Evolutionary conservation across 2,329 filamentous ascomycete species (phyloP).

Genomic region (Apiospora aurea): DNA sequence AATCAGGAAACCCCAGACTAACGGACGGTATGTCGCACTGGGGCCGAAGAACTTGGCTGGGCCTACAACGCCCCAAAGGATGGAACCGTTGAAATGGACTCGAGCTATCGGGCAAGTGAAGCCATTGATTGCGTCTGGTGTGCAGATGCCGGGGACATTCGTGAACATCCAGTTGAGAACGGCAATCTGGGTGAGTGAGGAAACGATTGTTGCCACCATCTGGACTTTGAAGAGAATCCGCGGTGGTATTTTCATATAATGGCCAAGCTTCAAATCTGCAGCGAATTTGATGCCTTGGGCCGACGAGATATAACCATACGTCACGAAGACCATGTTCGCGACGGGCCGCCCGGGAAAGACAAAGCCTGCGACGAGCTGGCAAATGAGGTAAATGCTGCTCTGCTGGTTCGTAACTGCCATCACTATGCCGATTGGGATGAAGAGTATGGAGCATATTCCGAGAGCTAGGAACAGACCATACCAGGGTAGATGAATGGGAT

Average conservation of each 20-base stretch:
- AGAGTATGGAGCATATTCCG: conserved; percentile 79
- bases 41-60: conserved; percentile 83
- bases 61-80: conserved; percentile 89
- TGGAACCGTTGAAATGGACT: conserved; percentile 89
- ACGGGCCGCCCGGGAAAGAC: conserved; percentile 86
- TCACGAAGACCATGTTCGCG: conserved; percentile 93
- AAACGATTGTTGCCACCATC: conserved; percentile 77
- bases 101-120: conserved; percentile 88
- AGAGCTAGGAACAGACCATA: conserved; percentile 84
- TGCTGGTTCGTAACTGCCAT: conserved; percentile 94
- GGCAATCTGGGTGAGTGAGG: conserved; percentile 80
- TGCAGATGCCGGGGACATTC: conserved; percentile 80
- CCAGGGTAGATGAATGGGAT: conserved; percentile 84
- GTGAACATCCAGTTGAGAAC: conserved; percentile 91
- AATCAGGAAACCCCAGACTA: conserved; percentile 83
- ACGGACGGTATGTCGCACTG: conserved; percentile 74
- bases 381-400: conserved; percentile 85
- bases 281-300: conserved; percentile 91
- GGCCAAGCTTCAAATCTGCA: conserved; percentile 84
- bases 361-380: conserved; percentile 82
- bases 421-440: conserved; percentile 90
- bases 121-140: conserved; percentile 79
- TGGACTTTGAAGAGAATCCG: conserved; percentile 82
- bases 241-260: conserved; percentile 88
- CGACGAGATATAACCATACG: conserved; percentile 88